phyloP scores from a whole-genome alignment of 169 alveolate genomes.

The Sarcocystis neurona region DNA sequence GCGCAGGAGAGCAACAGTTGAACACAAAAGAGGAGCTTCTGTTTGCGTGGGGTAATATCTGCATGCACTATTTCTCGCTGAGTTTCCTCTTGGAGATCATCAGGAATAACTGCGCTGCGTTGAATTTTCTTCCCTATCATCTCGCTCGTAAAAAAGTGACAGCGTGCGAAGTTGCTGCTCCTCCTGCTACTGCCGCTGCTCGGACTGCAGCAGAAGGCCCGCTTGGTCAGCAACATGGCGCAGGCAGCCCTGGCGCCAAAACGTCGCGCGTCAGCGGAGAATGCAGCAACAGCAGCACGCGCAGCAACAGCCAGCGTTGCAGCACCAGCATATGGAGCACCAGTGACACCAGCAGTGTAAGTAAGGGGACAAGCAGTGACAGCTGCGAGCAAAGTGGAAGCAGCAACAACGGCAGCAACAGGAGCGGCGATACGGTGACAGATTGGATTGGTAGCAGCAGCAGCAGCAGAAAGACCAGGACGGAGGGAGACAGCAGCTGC shows the following conservation, averaged over 20 bases:
- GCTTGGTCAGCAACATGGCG: not conserved
- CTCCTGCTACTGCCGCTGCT: not conserved
- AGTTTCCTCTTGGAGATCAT: slow-evolving; percentile 6
- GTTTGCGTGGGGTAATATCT: slow-evolving; percentile 27
- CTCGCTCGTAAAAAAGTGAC: slow-evolving; percentile 22
- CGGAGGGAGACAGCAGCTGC: too few species aligned
- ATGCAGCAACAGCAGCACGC: too few species aligned
- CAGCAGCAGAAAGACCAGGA: too few species aligned
- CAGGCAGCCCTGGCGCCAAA: not conserved
- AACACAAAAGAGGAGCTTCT: not conserved
- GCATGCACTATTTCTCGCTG: slow-evolving; percentile 37
- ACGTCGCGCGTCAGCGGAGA: not conserved
- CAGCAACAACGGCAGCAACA: too few species aligned
- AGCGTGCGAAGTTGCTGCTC: not conserved
- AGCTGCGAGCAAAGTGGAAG: too few species aligned
- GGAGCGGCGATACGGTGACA: too few species aligned
- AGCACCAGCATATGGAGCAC: too few species aligned
- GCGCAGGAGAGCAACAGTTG: not conserved
- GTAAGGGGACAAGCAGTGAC: too few species aligned
- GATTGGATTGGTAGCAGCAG: too few species aligned
- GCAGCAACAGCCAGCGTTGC: too few species aligned
- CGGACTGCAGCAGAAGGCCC: not conserved
- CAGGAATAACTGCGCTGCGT: not conserved
- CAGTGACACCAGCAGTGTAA: too few species aligned
- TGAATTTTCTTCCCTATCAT: not conserved